Base-by-base conservation (phyloP, 2,329 filamentous ascomycete genomes). In the Epichloe coenophiala region DNA sequence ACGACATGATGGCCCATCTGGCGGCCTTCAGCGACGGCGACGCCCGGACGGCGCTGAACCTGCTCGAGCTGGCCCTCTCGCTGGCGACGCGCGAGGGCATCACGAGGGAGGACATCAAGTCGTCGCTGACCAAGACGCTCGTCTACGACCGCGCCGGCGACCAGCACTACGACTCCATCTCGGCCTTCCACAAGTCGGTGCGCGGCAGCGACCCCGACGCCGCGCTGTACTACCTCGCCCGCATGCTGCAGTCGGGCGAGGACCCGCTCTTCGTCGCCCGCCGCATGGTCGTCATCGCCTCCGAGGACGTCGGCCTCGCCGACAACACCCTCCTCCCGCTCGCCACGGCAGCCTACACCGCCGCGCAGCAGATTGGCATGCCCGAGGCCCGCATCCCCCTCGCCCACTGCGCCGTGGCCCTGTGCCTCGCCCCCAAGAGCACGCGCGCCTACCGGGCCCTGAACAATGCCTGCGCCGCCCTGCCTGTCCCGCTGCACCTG, bases 131-230 rank as follows among this genome's bases (percentile, higher is more conserved):
- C 2, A 90, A 90, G 63, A 97, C 91, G 0, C 74, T 97, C 2
- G 89, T 97, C 13, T 97, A 97, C 68, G 93, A 98, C 66, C 82
- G 93, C 50, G 87, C 86, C 0, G 91, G 93, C 48, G 93, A 98
- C 67, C 88, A 95, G 64, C 93, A 97, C 69, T 98, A 97, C 71
- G 91, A 98, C 63, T 93, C 87, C 49, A 97, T 98, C 61, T 95
- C 88, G 1, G 93, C 93, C 33, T 93, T 97, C 60, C 93, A 97
- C 75, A 98, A 98, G 62, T 89, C 89, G 2, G 83, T 97, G 9
- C 85, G 93, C 44, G 93, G 93, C 40, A 85, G 81, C 50, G 84
- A 96, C 61, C 68, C 91, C 0, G 86, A 97, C 65, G 93, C 91
- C 0, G 78, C 91, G 0, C 76, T 98, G 1, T 98, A 97, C 71